phyloP scores from a whole-genome alignment of 2,329 filamentous ascomycete species.

The Lecanicillium sp. region DNA sequence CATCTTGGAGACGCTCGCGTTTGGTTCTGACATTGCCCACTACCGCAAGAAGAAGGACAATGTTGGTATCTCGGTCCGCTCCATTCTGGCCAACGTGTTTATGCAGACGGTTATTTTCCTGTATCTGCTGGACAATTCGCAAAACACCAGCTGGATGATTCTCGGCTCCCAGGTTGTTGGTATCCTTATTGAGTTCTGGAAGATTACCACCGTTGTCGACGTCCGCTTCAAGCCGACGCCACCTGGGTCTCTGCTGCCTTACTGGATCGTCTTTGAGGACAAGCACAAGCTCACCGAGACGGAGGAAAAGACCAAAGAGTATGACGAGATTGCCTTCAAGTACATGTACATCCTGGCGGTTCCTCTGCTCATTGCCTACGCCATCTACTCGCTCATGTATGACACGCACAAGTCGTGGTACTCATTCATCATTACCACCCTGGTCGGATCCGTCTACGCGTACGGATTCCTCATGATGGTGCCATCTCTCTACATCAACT shows the following conservation, averaged over 20 bases:
- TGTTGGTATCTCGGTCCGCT: conserved; percentile 89
- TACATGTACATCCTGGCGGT: conserved; percentile 93
- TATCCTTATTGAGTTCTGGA: conserved; percentile 68
- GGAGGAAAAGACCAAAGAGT: conserved; percentile 96
- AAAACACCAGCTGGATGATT: conserved; percentile 99
- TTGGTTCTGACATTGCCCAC: conserved; percentile 95
- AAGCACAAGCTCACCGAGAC: conserved; percentile 94
- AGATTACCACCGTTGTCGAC: conserved; percentile 91
- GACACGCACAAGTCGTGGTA: conserved; percentile 98
- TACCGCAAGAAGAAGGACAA: conserved; percentile 99
- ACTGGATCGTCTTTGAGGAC: conserved; percentile 79
- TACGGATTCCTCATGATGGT: conserved; percentile 99
- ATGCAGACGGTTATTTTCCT: conserved; percentile 97
- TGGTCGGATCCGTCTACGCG: conserved; percentile 93
- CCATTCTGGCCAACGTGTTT: conserved; percentile 93
- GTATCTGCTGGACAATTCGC: conserved; percentile 93
- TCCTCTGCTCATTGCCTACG: conserved; percentile 82
- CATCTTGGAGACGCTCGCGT: conserved; percentile 90
- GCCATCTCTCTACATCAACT: conserved; percentile 96
- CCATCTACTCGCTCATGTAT: conserved; percentile 83
- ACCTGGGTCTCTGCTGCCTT: conserved; percentile 66
- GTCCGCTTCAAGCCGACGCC: conserved; percentile 67
- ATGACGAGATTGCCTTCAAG: conserved; percentile 94
- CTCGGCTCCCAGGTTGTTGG: conserved; percentile 85
- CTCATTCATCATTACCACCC: conserved; percentile 86